Base-by-base conservation (phyloP, 139 green algal species). In the Chlamydomonas sp. region DNA sequence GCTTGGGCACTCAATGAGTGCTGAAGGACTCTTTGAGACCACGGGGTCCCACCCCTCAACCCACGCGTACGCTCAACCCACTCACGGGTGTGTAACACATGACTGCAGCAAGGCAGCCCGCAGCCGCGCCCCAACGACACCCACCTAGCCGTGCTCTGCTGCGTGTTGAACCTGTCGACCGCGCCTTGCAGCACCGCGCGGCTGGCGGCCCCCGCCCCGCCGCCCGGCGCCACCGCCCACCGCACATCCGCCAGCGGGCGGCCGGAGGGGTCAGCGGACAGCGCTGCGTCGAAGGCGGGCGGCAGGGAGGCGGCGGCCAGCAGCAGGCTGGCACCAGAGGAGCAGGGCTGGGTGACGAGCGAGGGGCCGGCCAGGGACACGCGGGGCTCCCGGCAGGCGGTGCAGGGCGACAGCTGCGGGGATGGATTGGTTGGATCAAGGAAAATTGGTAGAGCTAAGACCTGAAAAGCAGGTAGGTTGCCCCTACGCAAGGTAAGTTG, bases 231-330 rank as follows among this genome's bases (percentile, higher is more conserved):
- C 49, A 87, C 59, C 15, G 72, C 59, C 83, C 83, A 87, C 6
- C 2, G 31, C 58, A 79, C 83, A 63, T 80, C 71, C 1, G 31
- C 15, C 83, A 71, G 79, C 20, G 15, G 12, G 31, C 73, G 73
- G 17, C 83, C 83, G 0, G 83, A 80, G 16, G 83, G 83, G 63
- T 87, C 83, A 15, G 16, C 12, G 31, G 83, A 87, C 31, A 59
- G 14, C 2, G 73, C 66, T 6, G 83, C 83, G 62, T 87, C 83
- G 62, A 87, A 87, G 15, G 73, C 60, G n/a, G 83, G 83, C 61
- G 71, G 20, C 61, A 67, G 15, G 1, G 71, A 3, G 0, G 15
- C 4, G 62, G 71, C 83, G 31, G 61, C 74, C 14, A 59, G 31
- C 14, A 87, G 83, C 7, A 71, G 49, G 62, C 57, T 61, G 82